phyloP scores from a whole-genome alignment of 2,329 filamentous ascomycete genomes.

The Cercospora nicotianae region DNA sequence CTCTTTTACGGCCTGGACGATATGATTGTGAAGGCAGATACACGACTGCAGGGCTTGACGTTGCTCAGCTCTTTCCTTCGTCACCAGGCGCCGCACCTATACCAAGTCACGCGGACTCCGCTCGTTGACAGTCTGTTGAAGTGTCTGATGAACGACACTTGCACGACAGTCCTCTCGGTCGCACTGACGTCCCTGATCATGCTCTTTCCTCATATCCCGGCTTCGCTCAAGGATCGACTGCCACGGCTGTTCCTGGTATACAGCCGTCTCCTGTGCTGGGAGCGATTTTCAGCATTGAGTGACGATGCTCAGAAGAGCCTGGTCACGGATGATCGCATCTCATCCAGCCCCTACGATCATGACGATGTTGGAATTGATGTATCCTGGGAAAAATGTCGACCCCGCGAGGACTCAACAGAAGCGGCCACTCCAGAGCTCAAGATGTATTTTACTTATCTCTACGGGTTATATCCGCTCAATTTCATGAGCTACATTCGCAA shows the following conservation, averaged over 20 bases:
- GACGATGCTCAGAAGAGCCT: slow-evolving; percentile 37
- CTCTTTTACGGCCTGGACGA: slow-evolving; percentile 66
- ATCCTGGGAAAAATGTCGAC: slow-evolving; percentile 65
- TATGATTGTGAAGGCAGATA: slow-evolving; percentile 64
- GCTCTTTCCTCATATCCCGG: slow-evolving; percentile 79
- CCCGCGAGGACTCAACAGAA: slow-evolving; percentile 63
- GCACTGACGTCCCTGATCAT: slow-evolving; percentile 75
- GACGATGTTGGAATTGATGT: slow-evolving; percentile 40
- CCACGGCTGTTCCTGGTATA: slow-evolving; percentile 80
- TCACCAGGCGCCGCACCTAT: slow-evolving; percentile 74
- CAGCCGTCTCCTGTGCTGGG: slow-evolving; percentile 77
- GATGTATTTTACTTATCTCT: slow-evolving; percentile 78
- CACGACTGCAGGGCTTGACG: slow-evolving; percentile 63
- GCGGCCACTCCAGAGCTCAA: slow-evolving; percentile 65
- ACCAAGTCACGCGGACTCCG: slow-evolving; percentile 69
- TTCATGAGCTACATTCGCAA: slow-evolving; percentile 85
- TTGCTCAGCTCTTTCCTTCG: slow-evolving; percentile 73
- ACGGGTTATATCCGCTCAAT: slow-evolving; percentile 80
- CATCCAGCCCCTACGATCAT: slow-evolving; percentile 44
- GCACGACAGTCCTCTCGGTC: slow-evolving; percentile 72
- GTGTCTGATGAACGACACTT: slow-evolving; percentile 75
- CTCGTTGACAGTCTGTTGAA: slow-evolving; percentile 70
- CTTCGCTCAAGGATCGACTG: slow-evolving; percentile 66
- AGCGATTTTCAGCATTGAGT: slow-evolving; percentile 50
- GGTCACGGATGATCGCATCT: slow-evolving; percentile 39